These are phyloP conservation scores for Neckera pumila DNA, from an alignment of 225 moss, liverwort and hornwort species.

Conservation along the genomic window DNA sequence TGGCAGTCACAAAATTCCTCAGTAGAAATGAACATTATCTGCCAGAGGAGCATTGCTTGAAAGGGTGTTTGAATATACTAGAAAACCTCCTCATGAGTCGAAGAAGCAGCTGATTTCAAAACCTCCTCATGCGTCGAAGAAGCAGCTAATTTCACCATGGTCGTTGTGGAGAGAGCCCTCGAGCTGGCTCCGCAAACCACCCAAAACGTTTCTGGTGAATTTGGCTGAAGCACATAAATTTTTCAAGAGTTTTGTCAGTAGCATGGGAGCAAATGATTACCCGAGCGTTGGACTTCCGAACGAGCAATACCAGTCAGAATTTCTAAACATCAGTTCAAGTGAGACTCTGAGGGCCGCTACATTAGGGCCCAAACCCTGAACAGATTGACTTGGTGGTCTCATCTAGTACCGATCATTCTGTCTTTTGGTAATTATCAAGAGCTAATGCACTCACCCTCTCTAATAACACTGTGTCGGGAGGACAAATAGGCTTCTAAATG, in stretches of 20 bases:
- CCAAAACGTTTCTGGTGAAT: constrained; percentile 9
- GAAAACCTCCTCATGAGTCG: constrained; percentile 25
- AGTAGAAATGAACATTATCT: not conserved
- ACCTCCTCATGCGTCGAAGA: constrained; percentile 17
- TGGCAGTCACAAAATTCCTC: not conserved
- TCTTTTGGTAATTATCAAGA: not conserved
- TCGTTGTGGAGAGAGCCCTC: constrained; percentile 10
- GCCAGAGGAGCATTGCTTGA: not conserved
- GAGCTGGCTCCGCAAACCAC: constrained; percentile 8
- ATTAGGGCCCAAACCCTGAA: not conserved
- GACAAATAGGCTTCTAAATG: not conserved
- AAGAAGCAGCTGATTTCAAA: constrained; percentile 1
- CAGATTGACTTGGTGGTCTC: not conserved
- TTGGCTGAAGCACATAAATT: not conserved
- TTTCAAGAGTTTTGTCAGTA: not conserved
- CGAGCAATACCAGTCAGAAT: not conserved
- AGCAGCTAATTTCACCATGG: not conserved
- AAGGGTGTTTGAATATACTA: not conserved
- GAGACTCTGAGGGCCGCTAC: not conserved
- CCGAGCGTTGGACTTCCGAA: not conserved
- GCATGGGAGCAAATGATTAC: not conserved
- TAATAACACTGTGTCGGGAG: not conserved
- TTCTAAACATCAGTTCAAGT: not conserved
- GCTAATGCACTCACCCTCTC: not conserved
- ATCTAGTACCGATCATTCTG: not conserved